Percentiles rank a stretch among this genome's conserved stretches.
phyloP scores from a whole-genome alignment of 73 alveolate genomes.

The Stentor coeruleus region DNA sequence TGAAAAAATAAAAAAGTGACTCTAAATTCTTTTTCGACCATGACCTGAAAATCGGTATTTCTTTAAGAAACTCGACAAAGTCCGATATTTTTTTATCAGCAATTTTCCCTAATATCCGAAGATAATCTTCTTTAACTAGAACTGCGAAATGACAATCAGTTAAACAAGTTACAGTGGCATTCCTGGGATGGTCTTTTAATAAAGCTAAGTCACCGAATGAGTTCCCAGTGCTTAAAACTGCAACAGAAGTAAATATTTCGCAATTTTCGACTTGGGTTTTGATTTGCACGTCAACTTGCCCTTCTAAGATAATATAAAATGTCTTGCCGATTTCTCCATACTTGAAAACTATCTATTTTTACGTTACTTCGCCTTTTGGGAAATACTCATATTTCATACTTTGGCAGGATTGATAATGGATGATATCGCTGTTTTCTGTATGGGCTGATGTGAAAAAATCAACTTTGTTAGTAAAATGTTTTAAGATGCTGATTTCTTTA shows the following conservation, averaged over 20 bases:
- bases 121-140: slow-evolving; percentile 43
- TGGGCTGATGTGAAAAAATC: slow-evolving; percentile 14
- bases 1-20: slow-evolving; percentile 25
- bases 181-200: slow-evolving; percentile 59
- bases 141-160: slow-evolving; percentile 48
- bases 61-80: slow-evolving; percentile 29
- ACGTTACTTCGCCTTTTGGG: background rate
- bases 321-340: background rate
- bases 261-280: background rate
- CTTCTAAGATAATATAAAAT: background rate
- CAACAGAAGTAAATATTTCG: background rate
- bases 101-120: slow-evolving; percentile 29
- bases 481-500: background rate
- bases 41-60: slow-evolving; percentile 30
- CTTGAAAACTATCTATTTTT: too few species aligned
- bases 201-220: slow-evolving; percentile 81
- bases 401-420: slow-evolving; percentile 21
- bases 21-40: slow-evolving; percentile 38
- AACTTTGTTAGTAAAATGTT: background rate
- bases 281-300: background rate
- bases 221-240: slow-evolving; percentile 30
- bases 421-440: background rate
- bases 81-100: slow-evolving; percentile 34
- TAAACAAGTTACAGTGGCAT: slow-evolving; percentile 53
- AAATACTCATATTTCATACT: background rate